Evolutionary conservation across 768 basidiomycete genomes (phyloP), one percentile per base, ranked within the genome.

Genomic region (Vararia minispora): DNA sequence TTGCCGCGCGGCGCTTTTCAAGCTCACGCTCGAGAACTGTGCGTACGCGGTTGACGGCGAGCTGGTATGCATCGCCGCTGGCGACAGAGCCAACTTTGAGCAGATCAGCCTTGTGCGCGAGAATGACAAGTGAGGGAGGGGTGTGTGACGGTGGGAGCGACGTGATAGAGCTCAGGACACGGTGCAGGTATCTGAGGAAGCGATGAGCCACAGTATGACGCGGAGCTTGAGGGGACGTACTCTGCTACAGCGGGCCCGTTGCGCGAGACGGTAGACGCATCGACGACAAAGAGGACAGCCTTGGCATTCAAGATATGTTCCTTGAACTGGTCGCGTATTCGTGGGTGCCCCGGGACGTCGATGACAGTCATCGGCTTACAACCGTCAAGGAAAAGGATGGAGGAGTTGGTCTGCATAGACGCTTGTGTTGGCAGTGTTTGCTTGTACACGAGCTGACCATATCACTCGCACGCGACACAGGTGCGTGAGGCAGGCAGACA

Each of bases 261-360:
- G 35, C 87, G 68, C 21, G 87, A 85, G 20, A 90, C 60, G 0
- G 75, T 82, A 50, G 74, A 82, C 6, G 80, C 69, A 54, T 90
- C 87, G 1, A 88, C 81, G 1, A 88, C 79, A 51, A 90, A 90
- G 4, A 70, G 76, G 21, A 90, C 56, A 3, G 64, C 76, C 48
- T 75, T 79, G 2, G 83, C 72, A 24, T 74, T 66, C 4, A 61
- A 42, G 16, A 90, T 55, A 48, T 79, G 58, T 28, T 87, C 83
- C 33, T 58, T 61, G 52, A 86, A 83, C 50, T 86, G 82, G 49
- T 72, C 72, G 22, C 85, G 61, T 39, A 90, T 69, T 28, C 87
- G 72, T 8, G 86, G 81, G 55, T 90, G 87, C n/a, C 87, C 87
- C 6, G 87, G 87, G 28, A 90, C 59, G 56, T 90, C 87, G 13